Base-by-base conservation (phyloP, 2,329 filamentous ascomycete genomes). In the Botrytis porri region DNA sequence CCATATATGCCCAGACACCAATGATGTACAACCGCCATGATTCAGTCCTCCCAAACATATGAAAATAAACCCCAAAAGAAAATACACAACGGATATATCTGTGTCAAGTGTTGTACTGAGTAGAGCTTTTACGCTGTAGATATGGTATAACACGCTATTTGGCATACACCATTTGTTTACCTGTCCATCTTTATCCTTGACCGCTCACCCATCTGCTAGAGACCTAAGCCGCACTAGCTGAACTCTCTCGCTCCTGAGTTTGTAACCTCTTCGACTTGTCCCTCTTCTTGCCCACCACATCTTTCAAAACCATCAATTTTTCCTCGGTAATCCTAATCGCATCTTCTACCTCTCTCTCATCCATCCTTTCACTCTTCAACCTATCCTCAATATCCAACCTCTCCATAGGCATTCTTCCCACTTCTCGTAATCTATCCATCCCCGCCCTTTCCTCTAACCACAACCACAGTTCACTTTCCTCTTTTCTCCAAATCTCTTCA, bases 401-500 rank as follows among this genome's bases (percentile, higher is more conserved):
- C 43, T 79, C 80, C 18, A 77, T 75, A 3, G 79, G 78, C 75
- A 78, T 80, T 57, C 74, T 76, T 9, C 74, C 73, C 12, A 77
- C 74, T 88, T 71, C 88, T 85, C 32, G 94, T 93, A 83, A 97
- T 89, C 80, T 96, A 84, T 3, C 93, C 92, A 95, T 95, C 3
- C 78, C 79, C 6, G 80, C 77, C 37, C 79, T 75, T 64, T 79
- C 80, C 67, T 78, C 78, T 6, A 79, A 75, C 81, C 79, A 81
- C 70, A 79, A 75, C 77, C 81, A 82, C 0, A 82, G 74, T 64
- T 82, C 80, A 63, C 80, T 81, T 54, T 81, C 81, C 74, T 82
- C 81, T 70, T 77, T 75, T 69, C 79, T 76, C 77, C 80, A 99
- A 80, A 98, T 92, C 82, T 97, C 93, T 77, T 98, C 95, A 81